phyloP scores from a whole-genome alignment of 106 monocot genomes.

The Apostasia ramifera region DNA sequence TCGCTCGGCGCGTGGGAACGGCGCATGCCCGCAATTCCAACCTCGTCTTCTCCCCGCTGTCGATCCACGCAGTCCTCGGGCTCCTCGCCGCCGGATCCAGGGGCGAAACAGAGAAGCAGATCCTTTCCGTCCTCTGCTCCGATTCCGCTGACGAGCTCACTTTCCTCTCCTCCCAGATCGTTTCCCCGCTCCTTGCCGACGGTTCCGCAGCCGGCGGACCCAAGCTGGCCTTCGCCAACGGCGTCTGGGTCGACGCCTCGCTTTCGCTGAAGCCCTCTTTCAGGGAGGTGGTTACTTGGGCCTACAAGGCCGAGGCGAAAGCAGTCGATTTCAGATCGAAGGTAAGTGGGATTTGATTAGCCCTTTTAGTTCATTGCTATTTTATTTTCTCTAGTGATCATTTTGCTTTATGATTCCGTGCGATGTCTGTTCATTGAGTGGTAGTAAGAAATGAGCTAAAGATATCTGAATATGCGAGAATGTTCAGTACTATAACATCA shows the following conservation, averaged over 20 bases:
- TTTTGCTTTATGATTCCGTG: too few species aligned
- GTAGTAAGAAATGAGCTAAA: too few species aligned
- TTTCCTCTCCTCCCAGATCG: slow-evolving; percentile 21
- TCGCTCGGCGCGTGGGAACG: neutral
- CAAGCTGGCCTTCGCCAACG: slow-evolving; percentile 19
- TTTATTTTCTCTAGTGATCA: too few species aligned
- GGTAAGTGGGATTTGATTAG: neutral
- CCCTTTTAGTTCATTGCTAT: too few species aligned
- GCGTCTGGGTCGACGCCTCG: slow-evolving; percentile 24
- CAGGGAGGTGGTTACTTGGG: slow-evolving; percentile 6
- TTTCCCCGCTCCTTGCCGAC: slow-evolving; percentile 16
- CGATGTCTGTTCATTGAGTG: too few species aligned
- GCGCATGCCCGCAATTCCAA: neutral
- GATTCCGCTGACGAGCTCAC: slow-evolving; percentile 9
- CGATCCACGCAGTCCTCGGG: slow-evolving; percentile 16
- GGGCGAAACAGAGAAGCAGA: slow-evolving; percentile 10
- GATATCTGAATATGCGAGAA: too few species aligned
- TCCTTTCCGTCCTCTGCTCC: slow-evolving; percentile 11
- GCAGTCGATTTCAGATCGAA: slow-evolving; percentile 24
- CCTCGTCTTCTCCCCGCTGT: slow-evolving; percentile 21
- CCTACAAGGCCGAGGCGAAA: slow-evolving; percentile 18
- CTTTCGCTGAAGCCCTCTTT: slow-evolving; percentile 15
- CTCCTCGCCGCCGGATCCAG: slow-evolving; percentile 16
- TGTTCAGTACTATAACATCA: too few species aligned
- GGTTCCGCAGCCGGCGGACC: slow-evolving; percentile 20